phyloP scores from a whole-genome alignment of 2,329 filamentous ascomycete genomes.

The Fusarium solani-melongenae region DNA sequence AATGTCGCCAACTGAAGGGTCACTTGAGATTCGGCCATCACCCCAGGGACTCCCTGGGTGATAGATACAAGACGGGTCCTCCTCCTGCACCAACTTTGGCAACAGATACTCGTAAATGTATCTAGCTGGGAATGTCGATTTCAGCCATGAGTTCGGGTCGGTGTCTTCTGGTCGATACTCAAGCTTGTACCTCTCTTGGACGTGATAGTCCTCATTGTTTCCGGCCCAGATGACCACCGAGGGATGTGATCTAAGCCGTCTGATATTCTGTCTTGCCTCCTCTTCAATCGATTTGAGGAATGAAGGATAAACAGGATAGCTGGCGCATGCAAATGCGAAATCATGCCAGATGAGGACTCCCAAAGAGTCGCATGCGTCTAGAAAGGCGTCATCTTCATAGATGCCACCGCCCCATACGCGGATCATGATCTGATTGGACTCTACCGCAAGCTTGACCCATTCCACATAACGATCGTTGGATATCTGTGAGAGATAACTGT shows the following conservation, averaged over 20 bases:
- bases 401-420: conserved; percentile 46
- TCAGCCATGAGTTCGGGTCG: conserved; percentile 70
- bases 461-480: conserved; percentile 62
- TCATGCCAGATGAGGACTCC: conserved; percentile 79
- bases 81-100: conserved; percentile 63
- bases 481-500: conserved; percentile 74
- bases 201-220: conserved; percentile 84
- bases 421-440: conserved; percentile 39
- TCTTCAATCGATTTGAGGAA: conserved; percentile 67
- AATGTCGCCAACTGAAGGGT: background rate
- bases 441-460: conserved; percentile 78
- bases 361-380: conserved; percentile 74
- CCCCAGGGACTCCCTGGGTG: background rate
- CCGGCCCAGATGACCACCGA: conserved; percentile 82
- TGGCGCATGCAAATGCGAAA: conserved; percentile 77
- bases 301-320: conserved; percentile 71
- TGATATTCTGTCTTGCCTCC: conserved; percentile 72
- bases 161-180: conserved; percentile 79
- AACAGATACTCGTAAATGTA: conserved; percentile 85
- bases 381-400: conserved; percentile 75
- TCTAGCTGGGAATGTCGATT: conserved; percentile 79
- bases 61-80: background rate
- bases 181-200: conserved; percentile 74
- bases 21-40: background rate
- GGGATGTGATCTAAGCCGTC: conserved; percentile 67